Evolutionary conservation across 2,329 filamentous ascomycete genomes (phyloP), one percentile per base, ranked within the genome.

Genomic region (Alternaria arbusti): DNA sequence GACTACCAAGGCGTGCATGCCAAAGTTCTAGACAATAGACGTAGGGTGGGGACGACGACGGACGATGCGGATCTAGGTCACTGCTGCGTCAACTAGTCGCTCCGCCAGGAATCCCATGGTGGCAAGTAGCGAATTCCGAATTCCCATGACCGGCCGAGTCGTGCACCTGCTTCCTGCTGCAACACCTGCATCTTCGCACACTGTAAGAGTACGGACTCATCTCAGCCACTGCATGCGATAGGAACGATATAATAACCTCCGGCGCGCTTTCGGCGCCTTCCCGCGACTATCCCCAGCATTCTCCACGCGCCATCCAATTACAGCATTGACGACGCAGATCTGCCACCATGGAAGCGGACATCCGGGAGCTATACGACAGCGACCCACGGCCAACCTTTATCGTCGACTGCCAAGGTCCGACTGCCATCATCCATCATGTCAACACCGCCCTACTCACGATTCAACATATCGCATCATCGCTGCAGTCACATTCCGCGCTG

Each of bases 371-470:
- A 7, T 67, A 66, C 49, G 65, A 67, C 36, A 55, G 49, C 50
- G 65, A 67, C 36, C 59, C 65, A 47, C 54, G 65, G 20, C 65
- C 63, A n/a, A 67, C 65, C 11, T 67, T 67, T 30, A 26, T 67
- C 30, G 63, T 67, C 17, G 65, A 67, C 54, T 63, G 59, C 43
- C 28, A 63, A 26, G 54, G 47, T 1, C 43, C 47, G 30, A 47
- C 57, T 6, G 43, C 59, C 3, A 30, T 52, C 10, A 59, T 67
- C 17, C 54, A 51, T 26, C 63, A 65, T 45, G 56, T 66, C 59
- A 67, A 67, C 36, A 40, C 46, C 32, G 65, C 63, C 12, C 46
- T 66, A 26, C 60, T 66, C 28, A 57, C 50, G 13, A 46, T 61
- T 26, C 61, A 47, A 9, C 52, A 60, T 15, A 43, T 67, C 9